Percentiles rank a stretch among this genome's conserved stretches.
These are phyloP conservation scores for Geotrichum histeridarum DNA, from an alignment of 1,139 yeast genomes.

Conservation along the genomic window DNA sequence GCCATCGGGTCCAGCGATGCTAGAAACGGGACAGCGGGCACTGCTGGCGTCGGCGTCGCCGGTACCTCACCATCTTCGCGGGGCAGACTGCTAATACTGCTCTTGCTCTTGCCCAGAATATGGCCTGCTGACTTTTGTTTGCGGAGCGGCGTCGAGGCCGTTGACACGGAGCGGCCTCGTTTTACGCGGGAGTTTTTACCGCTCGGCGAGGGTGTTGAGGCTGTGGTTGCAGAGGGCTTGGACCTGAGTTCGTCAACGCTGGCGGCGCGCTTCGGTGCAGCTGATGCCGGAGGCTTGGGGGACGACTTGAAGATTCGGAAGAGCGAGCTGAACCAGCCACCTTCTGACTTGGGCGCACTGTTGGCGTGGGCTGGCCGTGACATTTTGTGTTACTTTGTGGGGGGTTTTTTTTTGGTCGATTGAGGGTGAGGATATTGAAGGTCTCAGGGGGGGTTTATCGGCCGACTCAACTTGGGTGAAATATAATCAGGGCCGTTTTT, in stretches of 20 bases:
- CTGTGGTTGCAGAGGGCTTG: neutral
- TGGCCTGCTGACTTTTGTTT: neutral
- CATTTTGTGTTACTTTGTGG: too few relatives aligned
- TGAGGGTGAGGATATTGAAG: too few relatives aligned
- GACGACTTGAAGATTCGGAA: slow-evolving; percentile 8
- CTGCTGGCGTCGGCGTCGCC: too few relatives aligned
- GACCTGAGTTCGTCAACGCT: neutral
- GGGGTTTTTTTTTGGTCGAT: too few relatives aligned
- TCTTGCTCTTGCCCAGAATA: neutral
- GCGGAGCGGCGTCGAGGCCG: neutral
- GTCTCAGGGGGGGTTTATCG: too few relatives aligned
- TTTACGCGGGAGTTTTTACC: neutral
- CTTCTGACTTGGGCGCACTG: slow-evolving; percentile 1
- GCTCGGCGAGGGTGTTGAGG: neutral
- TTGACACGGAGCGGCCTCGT: neutral
- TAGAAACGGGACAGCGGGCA: too few relatives aligned
- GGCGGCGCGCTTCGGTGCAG: slow-evolving; percentile 1
- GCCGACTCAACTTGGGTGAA: too few relatives aligned
- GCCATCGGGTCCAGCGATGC: too few relatives aligned
- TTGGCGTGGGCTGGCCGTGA: too few relatives aligned
- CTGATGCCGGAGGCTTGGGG: neutral
- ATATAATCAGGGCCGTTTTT: too few relatives aligned
- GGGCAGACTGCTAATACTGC: too few relatives aligned
- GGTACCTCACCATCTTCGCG: too few relatives aligned
- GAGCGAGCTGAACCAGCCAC: slow-evolving; percentile 1